Percentiles rank a stretch among this genome's conserved stretches.
Conservation (phyloP, 108 stramenopile genomes). For the Ochromonas danica region DNA sequence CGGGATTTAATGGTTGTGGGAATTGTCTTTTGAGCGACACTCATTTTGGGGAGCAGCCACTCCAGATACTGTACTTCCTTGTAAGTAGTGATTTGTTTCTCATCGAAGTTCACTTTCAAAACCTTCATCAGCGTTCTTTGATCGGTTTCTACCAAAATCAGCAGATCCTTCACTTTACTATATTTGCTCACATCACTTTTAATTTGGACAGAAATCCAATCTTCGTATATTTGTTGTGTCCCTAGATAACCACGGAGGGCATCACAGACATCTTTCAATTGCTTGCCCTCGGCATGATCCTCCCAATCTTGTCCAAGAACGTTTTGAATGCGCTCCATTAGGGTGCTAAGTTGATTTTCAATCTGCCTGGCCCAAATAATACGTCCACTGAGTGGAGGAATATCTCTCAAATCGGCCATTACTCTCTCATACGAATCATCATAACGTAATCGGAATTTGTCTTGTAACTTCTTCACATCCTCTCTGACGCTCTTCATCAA, state of each 20-base stretch:
- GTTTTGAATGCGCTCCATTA: slow-evolving; percentile 84
- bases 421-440: slow-evolving; percentile 51
- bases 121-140: neutral
- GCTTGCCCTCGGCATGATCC: slow-evolving; percentile 86
- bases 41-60: slow-evolving; percentile 86
- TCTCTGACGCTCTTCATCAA: slow-evolving; percentile 83
- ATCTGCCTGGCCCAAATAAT: slow-evolving; percentile 98
- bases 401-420: slow-evolving; percentile 76
- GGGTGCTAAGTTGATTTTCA: slow-evolving; percentile 82
- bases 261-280: slow-evolving; percentile 82
- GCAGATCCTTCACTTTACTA: slow-evolving; percentile 37
- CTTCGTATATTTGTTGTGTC: slow-evolving; percentile 72
- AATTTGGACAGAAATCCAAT: slow-evolving; percentile 73
- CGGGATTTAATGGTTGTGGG: slow-evolving; percentile 47
- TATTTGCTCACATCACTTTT: slow-evolving; percentile 47
- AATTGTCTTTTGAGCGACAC: slow-evolving; percentile 62
- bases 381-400: slow-evolving; percentile 90
- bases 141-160: slow-evolving; percentile 14
- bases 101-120: slow-evolving; percentile 83
- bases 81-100: slow-evolving; percentile 77
- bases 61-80: slow-evolving; percentile 91
- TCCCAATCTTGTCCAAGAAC: slow-evolving; percentile 94
- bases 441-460: slow-evolving; percentile 82
- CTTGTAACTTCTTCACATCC: slow-evolving; percentile 80
- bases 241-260: slow-evolving; percentile 87